Base-by-base conservation (phyloP, 163 green algal species). In the Scenedesmus sp. region DNA sequence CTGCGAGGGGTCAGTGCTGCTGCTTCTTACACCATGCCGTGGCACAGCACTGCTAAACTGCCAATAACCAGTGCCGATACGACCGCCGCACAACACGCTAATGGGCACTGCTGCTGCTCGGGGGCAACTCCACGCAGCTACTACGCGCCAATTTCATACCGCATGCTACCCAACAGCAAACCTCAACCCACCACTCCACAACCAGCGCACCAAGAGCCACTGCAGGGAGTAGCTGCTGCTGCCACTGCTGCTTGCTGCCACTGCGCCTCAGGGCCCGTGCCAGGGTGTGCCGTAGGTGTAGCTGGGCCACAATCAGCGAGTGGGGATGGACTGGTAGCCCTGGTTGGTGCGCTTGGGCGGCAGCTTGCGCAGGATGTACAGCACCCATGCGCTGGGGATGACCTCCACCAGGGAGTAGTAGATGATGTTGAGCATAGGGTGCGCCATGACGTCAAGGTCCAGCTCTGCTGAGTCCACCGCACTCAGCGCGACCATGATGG, bases 281-380 rank as follows among this genome's bases (percentile, higher is more conserved):
- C 51, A 61, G 51, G 13, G 13, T 22, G 22, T 61, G 51, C 4
- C 22, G 51, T 61, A 18, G 1, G 1, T 1, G 51, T 61, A 61
- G 5, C 51, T n/a, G n/a, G n/a, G n/a, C n/a, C n/a, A 83, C 18
- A 24, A 42, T 89, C 88, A 92, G 80, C 88, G 91, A 5, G 85
- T 72, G 37, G 93, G 93, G 43, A 95, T 95, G 49, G 90, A 90
- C 90, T 95, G 92, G 93, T 96, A 96, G 49, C 94, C 94, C 82
- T 96, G 93, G 61, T 87, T 72, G 33, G 70, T 92, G 40, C 96
- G 92, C 94, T 96, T 98, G 30, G 98, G 98, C 35, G 98, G 98
- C 88, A 99, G 95, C 94, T 99, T 99, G 85, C 97, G 96, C 91
- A 99, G 96, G 92, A 99, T 99, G 96, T 96, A 99, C 1, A 99